These are phyloP conservation scores for Calonectria honghensis DNA, from an alignment of 2,329 filamentous ascomycete species.

Conservation along the genomic window DNA sequence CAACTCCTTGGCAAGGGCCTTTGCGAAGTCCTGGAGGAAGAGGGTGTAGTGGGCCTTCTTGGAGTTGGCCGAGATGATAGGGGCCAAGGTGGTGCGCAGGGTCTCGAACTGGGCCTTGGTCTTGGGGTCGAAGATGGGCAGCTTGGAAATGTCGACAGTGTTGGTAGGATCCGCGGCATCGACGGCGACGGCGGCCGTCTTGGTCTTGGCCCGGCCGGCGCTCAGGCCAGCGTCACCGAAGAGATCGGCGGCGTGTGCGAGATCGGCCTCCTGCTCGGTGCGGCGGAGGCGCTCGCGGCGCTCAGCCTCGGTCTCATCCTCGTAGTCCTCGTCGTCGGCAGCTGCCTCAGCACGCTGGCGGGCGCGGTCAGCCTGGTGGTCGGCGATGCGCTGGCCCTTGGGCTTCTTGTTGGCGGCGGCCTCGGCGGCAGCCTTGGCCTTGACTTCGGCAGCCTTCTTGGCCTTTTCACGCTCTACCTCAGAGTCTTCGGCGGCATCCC, in stretches of 20 bases:
- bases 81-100: conserved; percentile 85
- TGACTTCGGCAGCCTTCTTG: conserved; percentile 88
- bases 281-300: conserved; percentile 83
- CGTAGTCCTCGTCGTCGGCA: conserved; percentile 77
- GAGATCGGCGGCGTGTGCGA: conserved; percentile 92
- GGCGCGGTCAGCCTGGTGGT: conserved; percentile 80
- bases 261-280: conserved; percentile 90
- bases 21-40: conserved; percentile 93
- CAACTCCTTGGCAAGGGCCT: conserved; percentile 90
- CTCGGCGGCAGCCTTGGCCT: conserved; percentile 91
- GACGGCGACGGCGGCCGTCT: conserved; percentile 79
- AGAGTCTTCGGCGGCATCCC: conserved; percentile 97
- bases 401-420: conserved; percentile 93
- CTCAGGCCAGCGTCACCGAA: conserved; percentile 85
- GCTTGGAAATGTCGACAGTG: conserved; percentile 85
- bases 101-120: conserved; percentile 91
- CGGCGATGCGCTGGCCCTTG: conserved; percentile 89
- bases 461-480: conserved; percentile 97
- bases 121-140: conserved; percentile 91
- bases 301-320: conserved; percentile 81
- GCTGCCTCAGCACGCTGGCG: conserved; percentile 71
- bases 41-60: conserved; percentile 94
- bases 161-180: conserved; percentile 84
- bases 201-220: conserved; percentile 80
- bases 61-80: conserved; percentile 82